These are phyloP conservation scores for Lactifluus hygrophoroides DNA, from an alignment of 768 basidiomycete species.

Conservation along the genomic window DNA sequence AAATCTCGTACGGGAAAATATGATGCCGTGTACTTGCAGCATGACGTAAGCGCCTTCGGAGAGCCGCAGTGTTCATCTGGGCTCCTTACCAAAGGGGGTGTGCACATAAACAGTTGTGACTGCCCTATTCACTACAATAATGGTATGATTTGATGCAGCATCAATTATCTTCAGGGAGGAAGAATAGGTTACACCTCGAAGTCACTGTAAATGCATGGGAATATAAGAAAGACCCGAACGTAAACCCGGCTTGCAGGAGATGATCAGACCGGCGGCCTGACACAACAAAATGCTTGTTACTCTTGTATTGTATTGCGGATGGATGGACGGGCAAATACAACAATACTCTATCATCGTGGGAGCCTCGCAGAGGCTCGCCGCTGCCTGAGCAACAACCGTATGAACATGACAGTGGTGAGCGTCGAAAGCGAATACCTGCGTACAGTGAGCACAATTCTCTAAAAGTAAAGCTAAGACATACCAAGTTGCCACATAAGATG, in stretches of 20 bases:
- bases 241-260: background rate
- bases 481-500: slow-evolving; percentile 96
- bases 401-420: slow-evolving; percentile 78
- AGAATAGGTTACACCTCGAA: background rate
- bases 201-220: background rate
- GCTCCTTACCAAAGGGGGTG: background rate
- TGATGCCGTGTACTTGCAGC: too few species aligned
- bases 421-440: slow-evolving; percentile 83
- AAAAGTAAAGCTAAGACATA: slow-evolving; percentile 27
- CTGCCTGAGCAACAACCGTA: slow-evolving; percentile 53
- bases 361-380: slow-evolving; percentile 41
- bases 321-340: background rate
- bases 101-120: background rate
- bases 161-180: too few species aligned
- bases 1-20: too few species aligned
- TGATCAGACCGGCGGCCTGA: background rate
- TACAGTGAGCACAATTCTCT: background rate
- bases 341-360: slow-evolving; percentile 38
- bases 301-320: background rate
- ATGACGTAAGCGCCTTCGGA: background rate
- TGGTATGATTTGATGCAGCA: background rate
- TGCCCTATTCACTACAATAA: background rate
- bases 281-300: background rate
- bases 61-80: background rate
- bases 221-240: background rate